Conservation (phyloP, 176 grass and related monocot genomes). For the Avena atlantica region DNA sequence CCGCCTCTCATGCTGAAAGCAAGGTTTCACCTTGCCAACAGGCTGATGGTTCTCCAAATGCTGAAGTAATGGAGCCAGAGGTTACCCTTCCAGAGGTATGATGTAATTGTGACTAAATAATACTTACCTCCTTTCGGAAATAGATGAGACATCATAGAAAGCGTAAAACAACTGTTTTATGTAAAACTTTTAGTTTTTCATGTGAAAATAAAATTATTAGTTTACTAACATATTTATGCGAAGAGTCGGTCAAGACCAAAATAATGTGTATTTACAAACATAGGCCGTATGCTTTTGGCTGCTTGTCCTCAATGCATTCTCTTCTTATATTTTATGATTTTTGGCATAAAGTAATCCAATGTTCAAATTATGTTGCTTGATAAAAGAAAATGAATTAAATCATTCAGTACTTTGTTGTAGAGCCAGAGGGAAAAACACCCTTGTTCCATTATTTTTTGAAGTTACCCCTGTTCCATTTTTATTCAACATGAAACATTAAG, state of each 20-base stretch:
- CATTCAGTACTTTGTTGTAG: not conserved
- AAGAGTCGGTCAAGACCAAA: not conserved
- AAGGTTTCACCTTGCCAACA: constrained; percentile 17
- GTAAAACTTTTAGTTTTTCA: not conserved
- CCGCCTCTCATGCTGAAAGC: not conserved
- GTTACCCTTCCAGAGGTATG: constrained; percentile 26
- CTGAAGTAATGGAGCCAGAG: constrained; percentile 21
- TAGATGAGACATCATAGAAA: not conserved
- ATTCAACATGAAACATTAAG: not conserved
- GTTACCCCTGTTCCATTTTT: not conserved
- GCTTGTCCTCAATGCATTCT: constrained; percentile 2
- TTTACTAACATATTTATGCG: not conserved
- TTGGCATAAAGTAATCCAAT: not conserved
- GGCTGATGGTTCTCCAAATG: not conserved
- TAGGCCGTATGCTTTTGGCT: not conserved
- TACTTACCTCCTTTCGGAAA: not conserved
- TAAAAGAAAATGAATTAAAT: not conserved
- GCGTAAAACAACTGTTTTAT: not conserved
- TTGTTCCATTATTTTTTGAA: not conserved
- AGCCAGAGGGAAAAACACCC: not conserved
- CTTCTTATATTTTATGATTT: constrained; percentile 2
- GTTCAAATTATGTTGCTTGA: not conserved
- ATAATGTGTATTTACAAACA: not conserved
- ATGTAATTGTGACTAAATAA: not conserved
- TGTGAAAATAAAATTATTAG: constrained; percentile 10